Evolutionary conservation across 2,329 filamentous ascomycete species (phyloP), one percentile per base, ranked within the genome.

Genomic region (Aureobasidium uvarum): DNA sequence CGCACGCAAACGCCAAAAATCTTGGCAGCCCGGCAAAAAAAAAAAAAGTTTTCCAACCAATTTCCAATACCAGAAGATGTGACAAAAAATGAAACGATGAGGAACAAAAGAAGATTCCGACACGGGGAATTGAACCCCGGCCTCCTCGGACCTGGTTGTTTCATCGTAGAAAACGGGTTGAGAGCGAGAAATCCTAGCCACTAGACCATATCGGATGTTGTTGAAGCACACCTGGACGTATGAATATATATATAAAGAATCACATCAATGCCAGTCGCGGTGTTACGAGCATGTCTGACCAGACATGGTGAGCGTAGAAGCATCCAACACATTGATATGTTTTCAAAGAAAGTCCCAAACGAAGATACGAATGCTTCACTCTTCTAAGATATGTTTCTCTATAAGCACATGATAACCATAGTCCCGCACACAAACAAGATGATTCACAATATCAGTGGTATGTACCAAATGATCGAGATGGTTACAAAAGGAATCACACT

Each of bases 111-210:
- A 5, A 16, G 0, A 51, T 51, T 51, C 54, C 54, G 54, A 58
- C 54, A 58, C 54, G 54, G 54, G 54, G 54, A 58, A 58, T 58
- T 38, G 54, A 58, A 58, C 54, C 54, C 54, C 54, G 54, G 54
- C 54, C 54, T 58, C 36, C 33, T 58, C 54, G 54, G 54, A 38
- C 33, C 51, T 54, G 28, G 33, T 36, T 25, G 51, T 54, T 54
- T 52, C 31, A 1, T 36, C 1, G n/a, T 38, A 51, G 25, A 31
- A 31, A 51, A 31, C 46, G 14, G 46, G n/a, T n/a, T 51, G 46
- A 51, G 46, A 51, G 46, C 46, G 46, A 51, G 46, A 51, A 51
- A 51, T 51, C 46, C 46, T 51, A 51, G 46, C 46, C 46, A 51
- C 46, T 51, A 51, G 46, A 51, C 46, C 46, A 51, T 51, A 51